Percentiles rank a stretch among this genome's conserved stretches.
Evolutionary conservation across 768 basidiomycete species (phyloP).

Genomic region (Crucibulum laeve): DNA sequence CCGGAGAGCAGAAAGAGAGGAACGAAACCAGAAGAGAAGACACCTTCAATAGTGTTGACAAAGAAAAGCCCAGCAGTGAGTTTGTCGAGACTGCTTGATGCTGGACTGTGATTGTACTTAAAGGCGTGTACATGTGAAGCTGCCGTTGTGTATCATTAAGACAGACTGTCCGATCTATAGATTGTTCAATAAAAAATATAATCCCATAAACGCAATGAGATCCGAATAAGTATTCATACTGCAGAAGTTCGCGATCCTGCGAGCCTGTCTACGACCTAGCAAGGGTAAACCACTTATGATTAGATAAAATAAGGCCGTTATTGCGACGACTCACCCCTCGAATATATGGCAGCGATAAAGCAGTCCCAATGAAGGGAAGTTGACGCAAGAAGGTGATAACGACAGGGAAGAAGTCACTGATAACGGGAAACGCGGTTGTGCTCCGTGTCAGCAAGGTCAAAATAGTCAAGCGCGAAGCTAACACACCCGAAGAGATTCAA

Average conservation of each 20-base stretch:
- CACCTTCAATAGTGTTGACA: slow-evolving; percentile 9
- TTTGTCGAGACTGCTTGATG: slow-evolving; percentile 11
- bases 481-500: slow-evolving; percentile 92
- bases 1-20: slow-evolving; percentile 3
- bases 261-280: slow-evolving; percentile 72
- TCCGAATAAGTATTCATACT: slow-evolving; percentile 35
- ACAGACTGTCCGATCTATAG: too few relatives aligned
- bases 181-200: too few relatives aligned
- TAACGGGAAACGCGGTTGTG: slow-evolving; percentile 2
- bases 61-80: slow-evolving; percentile 6
- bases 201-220: background rate
- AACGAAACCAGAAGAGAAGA: too few relatives aligned
- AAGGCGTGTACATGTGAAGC: background rate
- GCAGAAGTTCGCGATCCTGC: slow-evolving; percentile 76
- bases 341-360: slow-evolving; percentile 85
- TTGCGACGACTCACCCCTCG: slow-evolving; percentile 55
- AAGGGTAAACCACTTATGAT: slow-evolving; percentile 2
- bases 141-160: too few relatives aligned
- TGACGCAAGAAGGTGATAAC: slow-evolving; percentile 96
- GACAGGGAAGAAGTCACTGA: slow-evolving; percentile 98
- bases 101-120: background rate
- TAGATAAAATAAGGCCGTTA: background rate
- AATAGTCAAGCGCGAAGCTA: background rate
- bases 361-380: slow-evolving; percentile 84
- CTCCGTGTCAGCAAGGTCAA: background rate